Percentiles rank a stretch among this genome's conserved stretches.
phyloP scores from a whole-genome alignment of 2,329 filamentous ascomycete genomes.

The Metarhizium robertsii region DNA sequence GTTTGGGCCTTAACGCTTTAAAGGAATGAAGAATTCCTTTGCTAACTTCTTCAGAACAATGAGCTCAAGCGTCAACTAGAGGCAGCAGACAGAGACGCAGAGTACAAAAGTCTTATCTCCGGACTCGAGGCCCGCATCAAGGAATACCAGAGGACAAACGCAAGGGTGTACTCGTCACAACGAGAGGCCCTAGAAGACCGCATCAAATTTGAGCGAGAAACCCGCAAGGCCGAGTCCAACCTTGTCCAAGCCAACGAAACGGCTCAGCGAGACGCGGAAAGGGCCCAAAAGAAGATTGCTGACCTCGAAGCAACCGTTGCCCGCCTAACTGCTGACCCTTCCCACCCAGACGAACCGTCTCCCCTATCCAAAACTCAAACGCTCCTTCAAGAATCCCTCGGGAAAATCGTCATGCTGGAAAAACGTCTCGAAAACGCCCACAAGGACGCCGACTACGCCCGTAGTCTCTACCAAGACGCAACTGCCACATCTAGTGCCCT shows the following conservation, averaged over 20 bases:
- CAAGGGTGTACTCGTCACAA: constrained; percentile 35
- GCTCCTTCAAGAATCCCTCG: constrained; percentile 26
- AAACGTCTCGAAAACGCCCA: constrained; percentile 30
- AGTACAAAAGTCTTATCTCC: constrained; percentile 32
- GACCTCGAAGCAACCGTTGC: constrained; percentile 25
- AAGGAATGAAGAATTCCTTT: background rate
- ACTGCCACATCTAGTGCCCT: constrained; percentile 38
- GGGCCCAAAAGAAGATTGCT: constrained; percentile 24
- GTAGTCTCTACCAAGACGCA: constrained; percentile 49
- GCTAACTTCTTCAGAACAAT: constrained; percentile 13
- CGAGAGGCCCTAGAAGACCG: constrained; percentile 43
- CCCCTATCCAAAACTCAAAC: constrained; percentile 18
- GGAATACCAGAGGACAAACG: constrained; percentile 34
- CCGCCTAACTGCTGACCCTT: constrained; percentile 17
- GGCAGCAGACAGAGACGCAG: constrained; percentile 19
- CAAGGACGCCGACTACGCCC: constrained; percentile 46
- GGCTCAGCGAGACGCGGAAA: constrained; percentile 25
- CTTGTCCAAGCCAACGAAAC: constrained; percentile 18
- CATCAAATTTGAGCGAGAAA: constrained; percentile 35
- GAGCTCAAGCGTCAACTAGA: constrained; percentile 19
- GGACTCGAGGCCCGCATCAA: constrained; percentile 35
- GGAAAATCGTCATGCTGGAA: constrained; percentile 31
- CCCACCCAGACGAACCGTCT: constrained; percentile 15
- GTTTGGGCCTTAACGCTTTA: too few species aligned
- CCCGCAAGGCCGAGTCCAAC: constrained; percentile 26